These are phyloP conservation scores for Globisporangium okanoganense DNA, from an alignment of 352 stramenopile species.

Conservation along the genomic window DNA sequence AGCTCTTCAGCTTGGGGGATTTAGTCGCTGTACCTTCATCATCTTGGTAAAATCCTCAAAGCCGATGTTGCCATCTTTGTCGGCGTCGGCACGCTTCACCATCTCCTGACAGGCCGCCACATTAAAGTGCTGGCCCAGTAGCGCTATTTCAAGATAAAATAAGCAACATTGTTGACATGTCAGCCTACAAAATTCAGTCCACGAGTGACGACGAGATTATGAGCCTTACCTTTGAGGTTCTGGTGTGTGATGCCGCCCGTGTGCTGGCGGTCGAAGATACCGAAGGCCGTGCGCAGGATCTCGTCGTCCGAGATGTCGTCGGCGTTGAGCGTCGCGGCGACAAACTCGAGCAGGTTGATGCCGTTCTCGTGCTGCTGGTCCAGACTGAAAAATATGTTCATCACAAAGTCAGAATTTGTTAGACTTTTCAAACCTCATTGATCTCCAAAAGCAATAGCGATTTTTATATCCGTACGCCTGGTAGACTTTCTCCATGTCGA, in stretches of 20 bases:
- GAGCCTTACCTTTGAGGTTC: conserved; percentile 23
- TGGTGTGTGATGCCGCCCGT: conserved; percentile 52
- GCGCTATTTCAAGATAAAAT: conserved; percentile 2
- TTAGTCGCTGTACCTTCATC: conserved; percentile 30
- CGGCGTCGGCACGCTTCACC: conserved; percentile 51
- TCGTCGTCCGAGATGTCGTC: conserved; percentile 56
- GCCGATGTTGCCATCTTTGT: conserved; percentile 67
- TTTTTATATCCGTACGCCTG: conserved; percentile 53
- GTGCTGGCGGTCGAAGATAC: conserved; percentile 62
- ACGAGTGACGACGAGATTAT: background rate
- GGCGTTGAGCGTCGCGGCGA: conserved; percentile 59
- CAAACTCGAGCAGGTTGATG: conserved; percentile 77
- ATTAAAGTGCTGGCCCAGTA: conserved; percentile 66
- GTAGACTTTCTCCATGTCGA: conserved; percentile 68
- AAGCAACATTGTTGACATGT: background rate
- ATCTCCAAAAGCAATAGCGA: too few relatives aligned
- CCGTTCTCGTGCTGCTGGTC: conserved; percentile 72
- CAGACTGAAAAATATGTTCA: conserved; percentile 33
- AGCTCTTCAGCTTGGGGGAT: too few relatives aligned
- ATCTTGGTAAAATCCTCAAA: conserved; percentile 73
- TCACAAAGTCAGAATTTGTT: background rate
- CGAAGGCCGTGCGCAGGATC: conserved; percentile 50
- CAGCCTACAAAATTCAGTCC: background rate
- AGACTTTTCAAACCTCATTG: background rate
- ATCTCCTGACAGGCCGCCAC: conserved; percentile 51